phyloP scores from a whole-genome alignment of 108 stramenopile species.

The Poteriospumella lacustris region DNA sequence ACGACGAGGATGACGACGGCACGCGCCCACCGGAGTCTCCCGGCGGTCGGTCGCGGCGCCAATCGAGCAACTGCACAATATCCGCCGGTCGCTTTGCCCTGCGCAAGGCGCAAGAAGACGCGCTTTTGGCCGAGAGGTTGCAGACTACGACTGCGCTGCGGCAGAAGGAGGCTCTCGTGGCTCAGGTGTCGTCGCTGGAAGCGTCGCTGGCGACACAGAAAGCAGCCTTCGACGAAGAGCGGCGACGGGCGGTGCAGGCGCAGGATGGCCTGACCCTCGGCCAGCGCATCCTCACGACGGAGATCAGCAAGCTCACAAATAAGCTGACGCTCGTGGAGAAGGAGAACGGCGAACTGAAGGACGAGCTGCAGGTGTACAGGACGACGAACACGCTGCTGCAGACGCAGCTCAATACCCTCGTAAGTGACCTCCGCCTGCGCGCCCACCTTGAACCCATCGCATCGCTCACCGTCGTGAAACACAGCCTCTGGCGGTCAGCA shows the following conservation, averaged over 20 bases:
- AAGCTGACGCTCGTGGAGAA: no score
- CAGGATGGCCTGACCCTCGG: background rate
- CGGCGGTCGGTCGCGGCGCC: background rate
- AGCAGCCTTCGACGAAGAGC: background rate
- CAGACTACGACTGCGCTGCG: background rate
- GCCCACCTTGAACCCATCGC: no score
- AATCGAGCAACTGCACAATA: background rate
- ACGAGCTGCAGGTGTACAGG: no score
- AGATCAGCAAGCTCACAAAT: no score
- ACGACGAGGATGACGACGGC: background rate
- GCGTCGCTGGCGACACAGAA: background rate
- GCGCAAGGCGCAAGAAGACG: background rate
- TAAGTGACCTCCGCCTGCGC: no score
- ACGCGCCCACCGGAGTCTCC: no score
- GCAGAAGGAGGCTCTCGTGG: background rate
- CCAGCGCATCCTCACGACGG: background rate
- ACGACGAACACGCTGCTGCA: no score
- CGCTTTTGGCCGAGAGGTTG: background rate
- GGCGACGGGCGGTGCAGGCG: no score
- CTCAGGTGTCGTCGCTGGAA: background rate
- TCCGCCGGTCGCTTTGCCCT: background rate
- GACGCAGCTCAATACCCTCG: no score
- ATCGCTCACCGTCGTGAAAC: no score
- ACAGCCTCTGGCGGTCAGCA: no score
- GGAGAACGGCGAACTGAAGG: no score